Evolutionary conservation across 2,329 filamentous ascomycete species (phyloP).

Genomic region (Fusarium keratoplasticum): DNA sequence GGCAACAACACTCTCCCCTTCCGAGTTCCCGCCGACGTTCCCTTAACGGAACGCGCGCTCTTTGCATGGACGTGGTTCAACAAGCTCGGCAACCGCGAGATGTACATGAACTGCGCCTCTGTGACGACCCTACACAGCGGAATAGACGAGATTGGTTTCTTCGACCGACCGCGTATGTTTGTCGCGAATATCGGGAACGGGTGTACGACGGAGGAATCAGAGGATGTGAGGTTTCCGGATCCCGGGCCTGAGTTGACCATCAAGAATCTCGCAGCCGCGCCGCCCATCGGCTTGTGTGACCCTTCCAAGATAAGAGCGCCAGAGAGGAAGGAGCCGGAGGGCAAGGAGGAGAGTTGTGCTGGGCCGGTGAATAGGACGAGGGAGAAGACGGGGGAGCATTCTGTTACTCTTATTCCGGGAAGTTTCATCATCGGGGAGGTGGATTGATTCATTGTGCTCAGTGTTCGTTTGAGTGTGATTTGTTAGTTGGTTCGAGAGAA

Average conservation of each 20-base stretch:
- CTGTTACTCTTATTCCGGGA: not conserved
- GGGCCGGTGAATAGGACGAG: not conserved
- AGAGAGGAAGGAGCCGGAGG: not conserved
- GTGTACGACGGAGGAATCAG: conserved; percentile 66
- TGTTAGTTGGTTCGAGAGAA: not conserved
- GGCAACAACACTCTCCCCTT: conserved; percentile 53
- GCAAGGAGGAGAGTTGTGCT: not conserved
- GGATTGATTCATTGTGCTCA: not conserved
- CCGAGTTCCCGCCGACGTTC: conserved; percentile 63
- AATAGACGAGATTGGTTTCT: conserved; percentile 12
- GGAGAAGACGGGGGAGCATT: not conserved
- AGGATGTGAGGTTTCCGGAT: conserved; percentile 71
- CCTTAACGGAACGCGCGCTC: conserved; percentile 59
- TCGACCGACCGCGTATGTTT: conserved; percentile 71
- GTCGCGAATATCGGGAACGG: conserved; percentile 71
- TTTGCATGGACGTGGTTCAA: conserved; percentile 75
- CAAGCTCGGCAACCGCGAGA: conserved; percentile 71
- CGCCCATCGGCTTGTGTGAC: conserved; percentile 20
- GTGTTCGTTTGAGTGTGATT: not conserved
- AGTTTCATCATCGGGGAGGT: not conserved
- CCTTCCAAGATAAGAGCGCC: not conserved
- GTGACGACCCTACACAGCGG: conserved; percentile 58
- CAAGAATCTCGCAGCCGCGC: conserved; percentile 11
- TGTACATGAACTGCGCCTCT: conserved; percentile 77
- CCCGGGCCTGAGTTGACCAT: conserved; percentile 65